Evolutionary conservation across 805 yeast genomes (phyloP).

Genomic region (Zygotorulaspora sp.): DNA sequence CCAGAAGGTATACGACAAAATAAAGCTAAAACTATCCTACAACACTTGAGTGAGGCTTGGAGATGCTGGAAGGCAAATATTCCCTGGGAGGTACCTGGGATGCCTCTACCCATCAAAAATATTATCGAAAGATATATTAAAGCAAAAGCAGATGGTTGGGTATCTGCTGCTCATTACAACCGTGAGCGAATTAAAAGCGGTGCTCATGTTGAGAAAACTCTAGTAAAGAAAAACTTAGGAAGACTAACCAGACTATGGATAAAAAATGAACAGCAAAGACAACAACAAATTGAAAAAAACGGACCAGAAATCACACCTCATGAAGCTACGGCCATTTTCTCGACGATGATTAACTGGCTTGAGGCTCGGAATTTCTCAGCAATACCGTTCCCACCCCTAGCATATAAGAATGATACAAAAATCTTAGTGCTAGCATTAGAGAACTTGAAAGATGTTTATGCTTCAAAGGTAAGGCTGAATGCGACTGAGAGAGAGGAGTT

Average conservation of each 20-base stretch:
- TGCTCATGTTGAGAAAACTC: slow-evolving; percentile 90
- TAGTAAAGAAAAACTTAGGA: slow-evolving; percentile 89
- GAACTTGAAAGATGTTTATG: slow-evolving; percentile 74
- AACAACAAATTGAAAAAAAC: slow-evolving; percentile 66
- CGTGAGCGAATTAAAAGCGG: slow-evolving; percentile 85
- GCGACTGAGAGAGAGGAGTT: slow-evolving; percentile 88
- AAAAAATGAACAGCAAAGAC: slow-evolving; percentile 87
- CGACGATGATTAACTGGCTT: slow-evolving; percentile 87
- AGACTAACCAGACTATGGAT: slow-evolving; percentile 89
- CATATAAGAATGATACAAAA: slow-evolving; percentile 91
- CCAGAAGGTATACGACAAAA: slow-evolving; percentile 90
- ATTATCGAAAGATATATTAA: slow-evolving; percentile 86
- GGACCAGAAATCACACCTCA: slow-evolving; percentile 86
- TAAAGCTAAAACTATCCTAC: slow-evolving; percentile 80
- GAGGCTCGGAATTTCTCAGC: slow-evolving; percentile 79
- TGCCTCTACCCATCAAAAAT: slow-evolving; percentile 84
- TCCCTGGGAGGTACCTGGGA: slow-evolving; percentile 96
- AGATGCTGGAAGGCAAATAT: slow-evolving; percentile 99
- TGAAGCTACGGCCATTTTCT: slow-evolving; percentile 83
- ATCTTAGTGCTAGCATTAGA: slow-evolving; percentile 85
- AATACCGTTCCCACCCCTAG: slow-evolving; percentile 88
- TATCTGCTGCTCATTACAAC: slow-evolving; percentile 86
- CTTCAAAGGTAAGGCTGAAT: slow-evolving; percentile 70
- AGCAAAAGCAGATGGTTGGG: slow-evolving; percentile 97
- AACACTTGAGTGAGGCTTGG: slow-evolving; percentile 98